A percentile compares a stretch with the other conserved stretches of the same genome.
phyloP scores from a whole-genome alignment of 1,139 yeast species.

The Geotrichum reessii region DNA sequence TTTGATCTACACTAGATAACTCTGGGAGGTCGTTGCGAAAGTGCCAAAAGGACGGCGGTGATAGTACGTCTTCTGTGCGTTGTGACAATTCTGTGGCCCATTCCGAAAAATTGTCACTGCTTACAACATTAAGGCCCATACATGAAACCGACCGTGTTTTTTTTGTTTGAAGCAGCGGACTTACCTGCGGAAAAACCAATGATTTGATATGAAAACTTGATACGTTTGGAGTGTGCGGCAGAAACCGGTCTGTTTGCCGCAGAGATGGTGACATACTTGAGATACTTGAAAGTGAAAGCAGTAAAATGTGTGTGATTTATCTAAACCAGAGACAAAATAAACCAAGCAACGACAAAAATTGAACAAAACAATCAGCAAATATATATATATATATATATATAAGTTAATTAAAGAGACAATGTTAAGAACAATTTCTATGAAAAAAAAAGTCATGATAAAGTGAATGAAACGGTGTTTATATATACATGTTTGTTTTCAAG shows the following conservation, averaged over 20 bases:
- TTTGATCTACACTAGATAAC: not conserved
- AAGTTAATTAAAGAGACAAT: no score
- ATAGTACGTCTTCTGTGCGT: not conserved
- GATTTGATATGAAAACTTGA: conserved; percentile 12
- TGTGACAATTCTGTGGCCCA: not conserved
- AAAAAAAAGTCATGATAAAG: no score
- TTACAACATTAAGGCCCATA: conserved; percentile 7
- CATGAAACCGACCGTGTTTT: conserved; percentile 11
- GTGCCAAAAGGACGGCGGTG: conserved; percentile 4
- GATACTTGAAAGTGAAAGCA: not conserved
- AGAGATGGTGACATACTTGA: not conserved
- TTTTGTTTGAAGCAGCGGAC: not conserved
- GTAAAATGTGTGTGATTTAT: not conserved
- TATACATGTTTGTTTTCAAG: not conserved
- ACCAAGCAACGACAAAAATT: not conserved
- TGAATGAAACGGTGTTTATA: not conserved
- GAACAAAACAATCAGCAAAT: not conserved
- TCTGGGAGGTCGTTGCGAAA: not conserved
- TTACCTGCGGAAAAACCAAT: not conserved
- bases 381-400: not conserved
- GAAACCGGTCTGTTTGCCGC: conserved; percentile 7
- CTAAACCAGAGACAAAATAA: not conserved
- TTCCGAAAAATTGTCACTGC: conserved; percentile 1
- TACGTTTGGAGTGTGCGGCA: conserved; percentile 11
- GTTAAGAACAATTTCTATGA: no score